Evolutionary conservation across 2,329 filamentous ascomycete species (phyloP), one percentile per base, ranked within the genome.

Genomic region (Parascedosporium putredinis): DNA sequence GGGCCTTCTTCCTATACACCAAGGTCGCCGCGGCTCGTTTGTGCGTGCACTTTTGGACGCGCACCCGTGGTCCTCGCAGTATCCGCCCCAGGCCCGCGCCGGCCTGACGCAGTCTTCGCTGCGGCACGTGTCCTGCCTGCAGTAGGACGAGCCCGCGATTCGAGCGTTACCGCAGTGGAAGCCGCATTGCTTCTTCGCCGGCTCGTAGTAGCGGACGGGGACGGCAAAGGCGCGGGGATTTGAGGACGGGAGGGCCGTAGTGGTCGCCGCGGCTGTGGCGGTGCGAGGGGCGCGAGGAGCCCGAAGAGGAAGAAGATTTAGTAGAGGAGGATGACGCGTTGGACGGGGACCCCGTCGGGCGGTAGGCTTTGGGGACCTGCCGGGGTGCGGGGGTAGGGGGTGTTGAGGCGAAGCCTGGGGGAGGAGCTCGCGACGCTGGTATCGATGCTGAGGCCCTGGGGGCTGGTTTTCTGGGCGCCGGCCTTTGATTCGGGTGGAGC

Each of bases 1-100:
- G 33, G 6, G 33, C 33, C 4, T 38, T 18, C 33, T 24, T 23
- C 14, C 46, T 16, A 23, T 27, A 45, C 12, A 48, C 22, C 46
- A 23, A 18, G 16, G 16, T 48, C 14, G 22, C 20, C 14, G 29
- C 46, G 4, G 22, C 33, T 22, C 46, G 14, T 14, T 18, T 20
- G 25, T 38, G 46, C 20, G 14, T 34, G 33, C 46, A 48, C 20
- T n/a, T 25, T 18, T 25, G 14, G 33, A n/a, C 16, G 33, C 46
- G 33, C 46, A 48, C 7, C 46, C 46, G 46, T 48, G 46, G 20
- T 40, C 5, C 22, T 38, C 46, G 33, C 46, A 48, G 46, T 40
- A 48, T 12, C 46, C 46, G 18, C 33, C 46, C 46, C 33, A 48
- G 12, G 16, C 16, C 22, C 22, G 14, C 22, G 31, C 24, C 5